phyloP scores from a whole-genome alignment of 192 early-diverging fungal genomes.

The Gigaspora rosea region DNA sequence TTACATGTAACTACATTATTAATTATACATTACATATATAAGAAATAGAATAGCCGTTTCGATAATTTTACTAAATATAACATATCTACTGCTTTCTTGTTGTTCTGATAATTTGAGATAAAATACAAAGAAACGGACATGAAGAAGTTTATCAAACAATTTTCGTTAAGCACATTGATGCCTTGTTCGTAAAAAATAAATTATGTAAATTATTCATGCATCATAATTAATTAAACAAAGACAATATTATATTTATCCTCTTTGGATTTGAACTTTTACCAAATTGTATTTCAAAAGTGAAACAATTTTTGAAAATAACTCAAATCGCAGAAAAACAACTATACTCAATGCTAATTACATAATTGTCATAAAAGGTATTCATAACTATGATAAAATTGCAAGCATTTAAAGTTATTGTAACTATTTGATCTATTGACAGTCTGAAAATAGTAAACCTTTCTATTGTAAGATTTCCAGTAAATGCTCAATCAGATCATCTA shows the following conservation, averaged over 20 bases:
- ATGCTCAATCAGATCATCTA: not conserved
- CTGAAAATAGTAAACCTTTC: not conserved
- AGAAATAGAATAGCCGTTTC: too few relatives aligned
- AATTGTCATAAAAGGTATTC: not conserved
- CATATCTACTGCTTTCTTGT: not conserved
- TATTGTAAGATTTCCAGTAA: not conserved
- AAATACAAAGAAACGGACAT: not conserved
- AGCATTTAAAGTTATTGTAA: not conserved
- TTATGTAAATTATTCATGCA: too few relatives aligned
- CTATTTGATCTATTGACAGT: slow-evolving; percentile 5
- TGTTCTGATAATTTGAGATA: not conserved
- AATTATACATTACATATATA: too few relatives aligned
- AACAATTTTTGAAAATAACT: not conserved
- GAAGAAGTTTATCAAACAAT: not conserved
- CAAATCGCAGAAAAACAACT: not conserved
- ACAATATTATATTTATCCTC: not conserved
- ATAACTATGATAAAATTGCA: not conserved
- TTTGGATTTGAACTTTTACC: slow-evolving; percentile 4
- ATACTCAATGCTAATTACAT: too few relatives aligned
- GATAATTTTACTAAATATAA: not conserved
- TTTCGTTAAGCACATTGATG: not conserved
- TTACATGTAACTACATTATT: too few relatives aligned
- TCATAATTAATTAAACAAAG: not conserved
- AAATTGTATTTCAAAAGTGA: not conserved
- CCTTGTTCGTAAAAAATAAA: not conserved